Percentiles rank a stretch among this genome's conserved stretches.
Conservation (phyloP, 768 basidiomycete genomes). For the Sutorius australiensis region DNA sequence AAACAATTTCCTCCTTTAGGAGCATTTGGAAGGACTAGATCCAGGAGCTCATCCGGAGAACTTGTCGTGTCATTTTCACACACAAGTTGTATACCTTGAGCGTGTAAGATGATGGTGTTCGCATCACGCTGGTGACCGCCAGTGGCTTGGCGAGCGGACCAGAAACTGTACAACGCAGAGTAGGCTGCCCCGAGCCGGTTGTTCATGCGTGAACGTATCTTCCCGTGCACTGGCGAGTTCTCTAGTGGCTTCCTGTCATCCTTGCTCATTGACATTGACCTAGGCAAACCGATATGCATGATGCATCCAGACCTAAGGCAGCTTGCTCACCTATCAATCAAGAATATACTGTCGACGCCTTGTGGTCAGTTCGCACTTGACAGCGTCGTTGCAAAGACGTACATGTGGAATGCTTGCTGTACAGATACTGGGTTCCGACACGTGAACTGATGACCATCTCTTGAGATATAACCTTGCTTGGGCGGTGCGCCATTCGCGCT, state of each 20-base stretch:
- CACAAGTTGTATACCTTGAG: constrained; percentile 19
- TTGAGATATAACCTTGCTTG: constrained; percentile 45
- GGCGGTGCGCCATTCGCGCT: constrained; percentile 17
- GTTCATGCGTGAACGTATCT: constrained; percentile 32
- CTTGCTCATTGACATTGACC: constrained; percentile 48
- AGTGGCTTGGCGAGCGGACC: constrained; percentile 45
- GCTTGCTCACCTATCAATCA: constrained; percentile 18
- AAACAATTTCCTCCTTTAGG: constrained; percentile 44
- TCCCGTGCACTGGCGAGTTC: constrained; percentile 32
- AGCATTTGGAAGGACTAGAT: constrained; percentile 31
- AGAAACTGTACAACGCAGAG: constrained; percentile 50
- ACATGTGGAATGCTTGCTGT: constrained; percentile 59
- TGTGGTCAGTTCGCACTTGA: not conserved
- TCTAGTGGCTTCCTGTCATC: constrained; percentile 40
- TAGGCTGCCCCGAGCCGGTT: constrained; percentile 60
- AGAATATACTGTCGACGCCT: constrained; percentile 10
- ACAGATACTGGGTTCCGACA: constrained; percentile 49
- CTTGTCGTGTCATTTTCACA: constrained; percentile 43
- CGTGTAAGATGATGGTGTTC: constrained; percentile 52
- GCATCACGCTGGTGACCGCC: constrained; percentile 41
- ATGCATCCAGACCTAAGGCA: not conserved
- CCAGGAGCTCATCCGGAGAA: constrained; percentile 43
- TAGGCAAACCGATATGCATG: constrained; percentile 11
- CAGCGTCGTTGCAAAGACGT: constrained; percentile 20
- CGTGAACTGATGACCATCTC: constrained; percentile 52